These are phyloP conservation scores for Pilatotrama ljubarskyi DNA, from an alignment of 768 basidiomycete species.

Conservation along the genomic window DNA sequence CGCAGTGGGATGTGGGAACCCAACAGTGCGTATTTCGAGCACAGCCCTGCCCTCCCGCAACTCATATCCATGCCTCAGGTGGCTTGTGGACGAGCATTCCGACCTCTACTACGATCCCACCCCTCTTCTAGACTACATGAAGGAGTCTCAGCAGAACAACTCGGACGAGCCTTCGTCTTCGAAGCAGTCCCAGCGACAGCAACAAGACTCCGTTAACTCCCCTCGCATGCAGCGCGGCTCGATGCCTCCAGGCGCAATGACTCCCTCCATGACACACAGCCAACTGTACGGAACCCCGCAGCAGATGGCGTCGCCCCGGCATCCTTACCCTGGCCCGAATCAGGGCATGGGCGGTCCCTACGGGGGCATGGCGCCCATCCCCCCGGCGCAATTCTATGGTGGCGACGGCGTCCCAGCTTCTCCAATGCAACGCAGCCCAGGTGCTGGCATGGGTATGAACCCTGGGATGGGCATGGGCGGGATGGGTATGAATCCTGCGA, in stretches of 20 bases:
- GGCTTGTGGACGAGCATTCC: constrained; percentile 73
- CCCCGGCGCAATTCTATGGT: constrained; percentile 46
- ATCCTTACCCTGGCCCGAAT: constrained; percentile 18
- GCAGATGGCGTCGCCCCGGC: constrained; percentile 24
- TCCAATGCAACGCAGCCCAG: constrained; percentile 17
- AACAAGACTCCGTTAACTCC: constrained; percentile 15
- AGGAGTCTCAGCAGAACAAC: constrained; percentile 21
- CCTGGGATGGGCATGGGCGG: constrained; percentile 25
- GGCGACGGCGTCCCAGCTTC: constrained; percentile 20
- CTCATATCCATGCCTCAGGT: constrained; percentile 43
- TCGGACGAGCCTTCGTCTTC: constrained; percentile 16
- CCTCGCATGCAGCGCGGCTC: constrained; percentile 18
- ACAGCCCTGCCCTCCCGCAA: not conserved
- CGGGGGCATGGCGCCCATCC: constrained; percentile 32
- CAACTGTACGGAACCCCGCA: constrained; percentile 17
- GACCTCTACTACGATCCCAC: constrained; percentile 74
- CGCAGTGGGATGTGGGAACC: constrained; percentile 86
- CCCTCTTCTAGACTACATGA: constrained; percentile 41
- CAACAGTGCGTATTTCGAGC: constrained; percentile 61
- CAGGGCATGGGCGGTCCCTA: constrained; percentile 25
- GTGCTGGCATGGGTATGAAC: constrained; percentile 17
- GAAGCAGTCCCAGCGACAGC: constrained; percentile 5
- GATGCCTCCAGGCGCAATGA: constrained; percentile 15
- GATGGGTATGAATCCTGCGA: constrained; percentile 25
- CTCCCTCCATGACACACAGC: constrained; percentile 9